These are phyloP conservation scores for Chaetomium fimeti DNA, from an alignment of 495 filamentous ascomycete genomes.

Conservation along the genomic window DNA sequence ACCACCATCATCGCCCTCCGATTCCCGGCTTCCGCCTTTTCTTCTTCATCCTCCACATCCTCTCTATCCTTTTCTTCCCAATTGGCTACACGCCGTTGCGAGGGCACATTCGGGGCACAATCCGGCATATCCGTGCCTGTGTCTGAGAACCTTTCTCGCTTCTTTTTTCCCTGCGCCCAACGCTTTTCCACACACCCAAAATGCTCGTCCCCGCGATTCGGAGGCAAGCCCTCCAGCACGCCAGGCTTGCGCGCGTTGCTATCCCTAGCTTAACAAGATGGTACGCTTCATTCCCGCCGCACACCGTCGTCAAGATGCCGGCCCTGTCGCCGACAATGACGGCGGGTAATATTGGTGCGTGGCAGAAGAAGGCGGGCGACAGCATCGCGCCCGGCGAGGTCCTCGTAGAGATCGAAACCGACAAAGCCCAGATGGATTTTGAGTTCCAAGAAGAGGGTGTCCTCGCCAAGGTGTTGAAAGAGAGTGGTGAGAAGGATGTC, in stretches of 20 bases:
- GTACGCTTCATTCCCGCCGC: conserved; percentile 76
- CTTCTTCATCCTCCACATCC: conserved; percentile 23
- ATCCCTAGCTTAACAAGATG: conserved; percentile 54
- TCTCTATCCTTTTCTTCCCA: conserved; percentile 19
- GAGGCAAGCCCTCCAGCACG: conserved; percentile 53
- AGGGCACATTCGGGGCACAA: conserved; percentile 1
- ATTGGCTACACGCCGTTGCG: conserved; percentile 25
- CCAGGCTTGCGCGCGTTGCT: conserved; percentile 41
- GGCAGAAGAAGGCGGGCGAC: conserved; percentile 97
- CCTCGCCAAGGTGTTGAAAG: conserved; percentile 91
- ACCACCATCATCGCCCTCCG: conserved; percentile 31
- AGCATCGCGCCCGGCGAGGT: conserved; percentile 86
- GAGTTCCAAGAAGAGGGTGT: conserved; percentile 99
- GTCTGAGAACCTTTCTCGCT: conserved; percentile 22
- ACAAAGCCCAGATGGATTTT: conserved; percentile 99
- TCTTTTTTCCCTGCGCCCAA: conserved; percentile 16
- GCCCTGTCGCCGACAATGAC: conserved; percentile 98
- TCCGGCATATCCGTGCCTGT: conserved; percentile 2
- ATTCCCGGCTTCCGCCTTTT: conserved; percentile 31
- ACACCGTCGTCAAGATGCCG: conserved; percentile 96
- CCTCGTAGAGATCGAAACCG: conserved; percentile 99
- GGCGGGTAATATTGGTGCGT: conserved; percentile 90
- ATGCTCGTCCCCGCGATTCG: conserved; percentile 57
- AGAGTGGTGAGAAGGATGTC: conserved; percentile 91
- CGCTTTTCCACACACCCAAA: conserved; percentile 31